Conservation (phyloP, 768 basidiomycete genomes). For the Psilocybe subaeruginosa region DNA sequence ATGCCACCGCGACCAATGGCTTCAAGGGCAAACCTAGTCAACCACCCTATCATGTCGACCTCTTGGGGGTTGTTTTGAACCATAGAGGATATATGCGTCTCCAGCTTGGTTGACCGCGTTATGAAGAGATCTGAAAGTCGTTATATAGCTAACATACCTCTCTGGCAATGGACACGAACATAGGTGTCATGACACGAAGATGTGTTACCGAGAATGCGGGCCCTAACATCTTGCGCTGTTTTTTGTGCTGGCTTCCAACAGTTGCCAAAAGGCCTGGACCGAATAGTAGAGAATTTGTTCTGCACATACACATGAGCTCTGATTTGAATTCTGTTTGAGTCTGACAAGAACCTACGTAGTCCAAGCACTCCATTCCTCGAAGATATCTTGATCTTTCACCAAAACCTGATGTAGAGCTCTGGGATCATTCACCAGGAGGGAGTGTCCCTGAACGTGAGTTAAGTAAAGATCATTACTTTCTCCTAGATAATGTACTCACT, state of each 20-base stretch:
- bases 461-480: neutral
- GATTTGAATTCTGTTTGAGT: neutral
- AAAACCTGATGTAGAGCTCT: neutral
- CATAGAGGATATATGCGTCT: neutral
- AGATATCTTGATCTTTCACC: neutral
- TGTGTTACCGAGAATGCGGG: conserved; percentile 8
- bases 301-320: neutral
- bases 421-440: neutral
- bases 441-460: neutral
- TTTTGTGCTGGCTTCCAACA: conserved; percentile 9
- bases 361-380: neutral
- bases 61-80: neutral
- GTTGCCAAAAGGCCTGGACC: conserved; percentile 5
- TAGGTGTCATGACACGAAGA: conserved; percentile 9
- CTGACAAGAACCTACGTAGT: neutral
- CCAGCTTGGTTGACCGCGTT: neutral
- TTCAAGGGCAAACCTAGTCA: conserved; percentile 9
- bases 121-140: neutral
- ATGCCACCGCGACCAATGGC: conserved; percentile 7
- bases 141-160: neutral
- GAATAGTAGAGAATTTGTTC: neutral
- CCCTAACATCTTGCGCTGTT: conserved; percentile 7
- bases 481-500: neutral
- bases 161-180: conserved; percentile 5
- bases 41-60: neutral